Evolutionary conservation across 164 flowering plant genomes (phyloP).

Genomic region (Tetrastigma voinierianum): DNA sequence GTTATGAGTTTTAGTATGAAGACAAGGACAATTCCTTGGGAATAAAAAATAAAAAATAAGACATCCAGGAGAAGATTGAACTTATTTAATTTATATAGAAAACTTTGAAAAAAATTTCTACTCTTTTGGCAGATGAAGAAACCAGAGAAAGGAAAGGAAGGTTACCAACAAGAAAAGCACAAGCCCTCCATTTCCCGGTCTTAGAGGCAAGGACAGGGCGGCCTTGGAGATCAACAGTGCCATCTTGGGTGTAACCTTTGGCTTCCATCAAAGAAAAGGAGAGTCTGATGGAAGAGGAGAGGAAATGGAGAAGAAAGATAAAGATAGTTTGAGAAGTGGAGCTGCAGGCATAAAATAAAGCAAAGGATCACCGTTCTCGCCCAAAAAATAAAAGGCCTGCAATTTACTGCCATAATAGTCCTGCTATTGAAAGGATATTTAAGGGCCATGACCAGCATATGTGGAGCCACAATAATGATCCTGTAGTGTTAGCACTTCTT

Average conservation of each 20-base stretch:
- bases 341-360: background rate
- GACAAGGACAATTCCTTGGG: too few species aligned
- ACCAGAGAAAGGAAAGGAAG: background rate
- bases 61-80: background rate
- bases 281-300: background rate
- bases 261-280: slow-evolving; percentile 12
- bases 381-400: too few species aligned
- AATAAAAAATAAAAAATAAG: too few species aligned
- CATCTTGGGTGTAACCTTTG: slow-evolving; percentile 56
- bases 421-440: too few species aligned
- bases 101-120: too few species aligned
- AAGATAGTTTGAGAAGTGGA: background rate
- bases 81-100: background rate
- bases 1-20: too few species aligned
- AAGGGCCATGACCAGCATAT: too few species aligned
- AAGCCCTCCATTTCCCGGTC: slow-evolving; percentile 79
- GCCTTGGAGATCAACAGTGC: slow-evolving; percentile 65
- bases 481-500: too few species aligned
- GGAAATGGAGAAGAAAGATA: background rate
- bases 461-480: too few species aligned
- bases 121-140: background rate
- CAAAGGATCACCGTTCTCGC: background rate
- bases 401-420: too few species aligned
- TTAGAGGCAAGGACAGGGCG: slow-evolving; percentile 52
- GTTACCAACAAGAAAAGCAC: slow-evolving; percentile 62